Conservation (phyloP, 2,329 filamentous ascomycete genomes). For the Colletotrichum noveboracense region DNA sequence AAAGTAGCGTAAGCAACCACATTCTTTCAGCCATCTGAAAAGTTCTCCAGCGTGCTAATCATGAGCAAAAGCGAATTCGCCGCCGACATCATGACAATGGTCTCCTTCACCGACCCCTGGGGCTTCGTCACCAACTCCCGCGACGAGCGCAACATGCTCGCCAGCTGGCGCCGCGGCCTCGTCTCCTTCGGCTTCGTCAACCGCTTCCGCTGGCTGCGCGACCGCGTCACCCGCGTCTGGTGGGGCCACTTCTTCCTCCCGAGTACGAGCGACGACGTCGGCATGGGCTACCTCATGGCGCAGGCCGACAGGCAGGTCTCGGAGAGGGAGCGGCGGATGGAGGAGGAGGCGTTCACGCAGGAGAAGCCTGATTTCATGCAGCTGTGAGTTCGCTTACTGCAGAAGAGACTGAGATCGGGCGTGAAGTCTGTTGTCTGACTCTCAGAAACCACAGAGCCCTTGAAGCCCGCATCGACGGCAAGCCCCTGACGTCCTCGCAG, state of each 20-base stretch:
- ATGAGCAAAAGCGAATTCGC: background rate
- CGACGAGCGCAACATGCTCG: conserved; percentile 5
- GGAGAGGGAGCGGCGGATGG: background rate
- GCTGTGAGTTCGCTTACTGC: background rate
- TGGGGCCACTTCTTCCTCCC: background rate
- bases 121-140: conserved; percentile 6
- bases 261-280: background rate
- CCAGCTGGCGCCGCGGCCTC: background rate
- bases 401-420: background rate
- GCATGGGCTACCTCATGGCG: conserved; percentile 9
- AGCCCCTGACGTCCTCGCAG: background rate
- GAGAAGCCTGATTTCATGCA: conserved; percentile 2
- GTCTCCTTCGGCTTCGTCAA: background rate
- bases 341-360: background rate
- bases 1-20: background rate
- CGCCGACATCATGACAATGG: conserved; percentile 11
- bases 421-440: background rate
- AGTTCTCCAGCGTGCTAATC: too few relatives aligned
- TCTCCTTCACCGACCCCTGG: conserved; percentile 5
- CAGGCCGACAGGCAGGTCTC: conserved; percentile 2
- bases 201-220: conserved; percentile 1
- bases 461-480: background rate
- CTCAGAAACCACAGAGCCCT: background rate
- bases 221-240: background rate
- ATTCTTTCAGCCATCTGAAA: too few relatives aligned